Evolutionary conservation across 768 basidiomycete species (phyloP), one percentile per base, ranked within the genome.

Genomic region (Suillus lakei): DNA sequence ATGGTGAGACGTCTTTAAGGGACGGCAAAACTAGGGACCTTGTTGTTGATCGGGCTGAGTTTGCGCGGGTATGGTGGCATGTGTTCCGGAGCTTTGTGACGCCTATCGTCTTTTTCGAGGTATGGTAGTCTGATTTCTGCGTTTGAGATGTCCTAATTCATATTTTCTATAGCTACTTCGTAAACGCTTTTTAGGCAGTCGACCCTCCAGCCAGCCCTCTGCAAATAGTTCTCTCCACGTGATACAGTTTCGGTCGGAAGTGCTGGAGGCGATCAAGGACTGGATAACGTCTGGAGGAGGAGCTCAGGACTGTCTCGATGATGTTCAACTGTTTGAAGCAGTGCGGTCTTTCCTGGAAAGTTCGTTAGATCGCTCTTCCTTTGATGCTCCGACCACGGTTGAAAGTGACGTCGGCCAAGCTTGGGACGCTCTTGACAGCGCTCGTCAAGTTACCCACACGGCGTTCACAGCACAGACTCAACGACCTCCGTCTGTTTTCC

Each of bases 91-190:
- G 91, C 70, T 93, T 95, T 68, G 86, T 95, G 10, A 88, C 90
- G 0, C 93, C 93, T 0, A 75, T 90, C 9, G 90, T 91, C 2
- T 91, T 95, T 70, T 94, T 95, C 73, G 92, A 95, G 88, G 93
- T 93, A 70, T 56, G 85, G 71, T 21, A 2, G 21, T 64, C 55
- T 54, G 50, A 23, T 66, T 16, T 28, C 36, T 36, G 39, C 23
- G 63, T 30, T 34, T 18, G 43, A 34, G 2, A n/a, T 32, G 16
- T 0, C n/a, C 6, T 51, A 30, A 59, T 59, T 39, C 5, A 58
- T 62, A 59, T 21, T 43, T 38, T 58, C 65, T 69, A 3, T 70
- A 95, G 92, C 82, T 93, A 16, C 77, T 95, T 61, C 85, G 91
- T 60, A 94, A 93, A 77, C 86, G 89, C 38, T 94, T 91, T 68